Conservation (phyloP, 257 asterid genomes). For the Anisodus tanguticus region DNA sequence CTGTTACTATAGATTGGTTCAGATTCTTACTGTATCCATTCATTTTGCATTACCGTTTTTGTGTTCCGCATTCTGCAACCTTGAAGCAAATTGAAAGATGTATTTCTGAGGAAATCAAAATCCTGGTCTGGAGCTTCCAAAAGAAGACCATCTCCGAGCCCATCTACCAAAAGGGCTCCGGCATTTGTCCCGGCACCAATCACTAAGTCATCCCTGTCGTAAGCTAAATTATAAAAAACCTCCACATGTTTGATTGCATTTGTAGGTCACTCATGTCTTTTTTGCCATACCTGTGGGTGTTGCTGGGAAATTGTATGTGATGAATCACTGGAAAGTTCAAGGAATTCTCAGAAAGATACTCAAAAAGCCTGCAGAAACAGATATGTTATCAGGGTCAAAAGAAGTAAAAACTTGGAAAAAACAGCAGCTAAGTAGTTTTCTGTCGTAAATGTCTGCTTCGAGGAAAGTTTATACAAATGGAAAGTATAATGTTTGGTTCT, state of each 20-base stretch:
- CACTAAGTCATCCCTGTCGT: conserved; percentile 82
- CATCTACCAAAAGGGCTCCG: conserved; percentile 93
- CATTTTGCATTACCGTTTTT: conserved; percentile 67
- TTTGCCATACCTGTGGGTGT: conserved; percentile 70
- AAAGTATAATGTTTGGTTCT: not conserved
- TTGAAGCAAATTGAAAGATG: conserved; percentile 94
- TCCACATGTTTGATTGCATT: not conserved
- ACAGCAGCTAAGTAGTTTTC: not conserved
- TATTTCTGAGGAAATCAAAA: conserved; percentile 79
- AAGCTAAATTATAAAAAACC: conserved; percentile 21
- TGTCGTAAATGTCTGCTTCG: not conserved
- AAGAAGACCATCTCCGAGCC: conserved; percentile 93
- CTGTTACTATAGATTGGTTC: not conserved
- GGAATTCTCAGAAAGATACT: conserved; percentile 80
- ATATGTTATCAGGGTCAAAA: conserved; percentile 17
- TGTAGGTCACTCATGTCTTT: conserved; percentile 24
- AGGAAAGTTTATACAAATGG: not conserved
- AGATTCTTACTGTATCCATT: not conserved
- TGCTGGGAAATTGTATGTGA: conserved; percentile 77
- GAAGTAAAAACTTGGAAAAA: not conserved
- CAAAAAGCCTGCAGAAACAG: conserved; percentile 78
- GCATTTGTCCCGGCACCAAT: conserved; percentile 91
- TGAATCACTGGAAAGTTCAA: conserved; percentile 89
- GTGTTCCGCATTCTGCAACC: conserved; percentile 99
- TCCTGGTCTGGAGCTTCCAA: conserved; percentile 89